phyloP scores from a whole-genome alignment of 176 grass and related monocot genomes.

The Phragmites australis region DNA sequence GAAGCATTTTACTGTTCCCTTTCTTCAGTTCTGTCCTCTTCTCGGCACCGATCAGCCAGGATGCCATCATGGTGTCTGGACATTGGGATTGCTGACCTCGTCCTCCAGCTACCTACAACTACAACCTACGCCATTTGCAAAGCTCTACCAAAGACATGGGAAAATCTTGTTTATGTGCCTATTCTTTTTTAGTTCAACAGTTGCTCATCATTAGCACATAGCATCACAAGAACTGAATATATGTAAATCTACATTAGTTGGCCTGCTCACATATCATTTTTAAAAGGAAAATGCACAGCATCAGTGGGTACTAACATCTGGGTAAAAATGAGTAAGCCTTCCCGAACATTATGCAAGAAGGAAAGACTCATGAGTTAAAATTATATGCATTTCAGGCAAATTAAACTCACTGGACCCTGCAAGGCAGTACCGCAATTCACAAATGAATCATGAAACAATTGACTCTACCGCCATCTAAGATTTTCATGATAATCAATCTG shows the following conservation, averaged over 20 bases:
- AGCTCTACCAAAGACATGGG: not conserved
- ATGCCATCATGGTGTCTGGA: not conserved
- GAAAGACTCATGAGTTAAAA: slow-evolving; percentile 16
- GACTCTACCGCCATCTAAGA: not conserved
- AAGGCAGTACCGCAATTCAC: slow-evolving; percentile 4
- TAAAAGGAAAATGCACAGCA: not conserved
- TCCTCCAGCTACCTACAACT: no score
- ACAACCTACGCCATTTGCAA: no score
- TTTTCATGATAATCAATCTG: not conserved
- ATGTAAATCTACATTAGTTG: not conserved
- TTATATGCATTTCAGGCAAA: not conserved
- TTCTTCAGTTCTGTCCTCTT: not conserved
- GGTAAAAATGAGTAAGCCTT: not conserved
- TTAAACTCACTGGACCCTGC: not conserved
- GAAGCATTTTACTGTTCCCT: not conserved
- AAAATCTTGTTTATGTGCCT: not conserved
- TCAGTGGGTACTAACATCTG: not conserved
- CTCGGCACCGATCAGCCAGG: not conserved
- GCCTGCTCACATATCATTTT: not conserved
- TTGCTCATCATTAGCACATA: not conserved
- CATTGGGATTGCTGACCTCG: no score
- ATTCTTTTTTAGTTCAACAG: not conserved
- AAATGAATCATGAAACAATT: slow-evolving; percentile 16
- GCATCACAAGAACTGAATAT: not conserved
- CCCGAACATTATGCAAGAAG: not conserved